Percentiles rank a stretch among this genome's conserved stretches.
phyloP scores from a whole-genome alignment of 2,329 filamentous ascomycete species.

The Plenodomus lindquistii region DNA sequence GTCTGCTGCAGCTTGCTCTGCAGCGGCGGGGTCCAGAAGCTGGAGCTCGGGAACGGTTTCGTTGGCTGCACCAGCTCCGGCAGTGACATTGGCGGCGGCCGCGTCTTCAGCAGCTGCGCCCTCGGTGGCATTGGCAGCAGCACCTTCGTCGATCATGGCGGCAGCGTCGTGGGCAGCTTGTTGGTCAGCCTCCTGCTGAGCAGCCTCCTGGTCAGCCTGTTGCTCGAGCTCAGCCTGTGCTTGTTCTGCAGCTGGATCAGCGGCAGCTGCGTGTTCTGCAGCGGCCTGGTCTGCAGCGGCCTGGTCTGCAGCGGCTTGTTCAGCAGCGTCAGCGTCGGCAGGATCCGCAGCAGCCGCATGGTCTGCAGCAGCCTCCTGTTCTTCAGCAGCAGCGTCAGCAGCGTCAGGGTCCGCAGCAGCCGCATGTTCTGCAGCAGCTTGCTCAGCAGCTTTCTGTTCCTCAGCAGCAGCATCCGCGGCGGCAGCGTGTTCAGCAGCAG shows the following conservation, averaged over 20 bases:
- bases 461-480: too few species aligned
- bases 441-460: not conserved
- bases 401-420: not conserved
- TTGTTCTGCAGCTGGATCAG: not conserved
- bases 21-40: not conserved
- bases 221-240: not conserved
- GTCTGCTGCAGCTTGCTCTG: not conserved
- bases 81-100: conserved; percentile 4
- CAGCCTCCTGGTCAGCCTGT: not conserved
- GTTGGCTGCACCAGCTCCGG: conserved; percentile 3
- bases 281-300: not conserved
- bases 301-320: too few species aligned
- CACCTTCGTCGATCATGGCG: not conserved
- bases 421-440: too few species aligned
- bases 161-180: not conserved
- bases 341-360: too few species aligned
- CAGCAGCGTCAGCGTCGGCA: conserved; percentile 4
- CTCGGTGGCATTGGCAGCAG: not conserved
- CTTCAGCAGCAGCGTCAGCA: not conserved
- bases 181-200: not conserved
- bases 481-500: not conserved
- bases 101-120: conserved; percentile 3
- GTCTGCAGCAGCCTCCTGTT: too few species aligned
- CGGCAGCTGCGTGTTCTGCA: not conserved
- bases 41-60: conserved; percentile 1